Percentiles rank a stretch among this genome's conserved stretches.
phyloP scores from a whole-genome alignment of 169 alveolate genomes.

The Plasmodium reichenowi region DNA sequence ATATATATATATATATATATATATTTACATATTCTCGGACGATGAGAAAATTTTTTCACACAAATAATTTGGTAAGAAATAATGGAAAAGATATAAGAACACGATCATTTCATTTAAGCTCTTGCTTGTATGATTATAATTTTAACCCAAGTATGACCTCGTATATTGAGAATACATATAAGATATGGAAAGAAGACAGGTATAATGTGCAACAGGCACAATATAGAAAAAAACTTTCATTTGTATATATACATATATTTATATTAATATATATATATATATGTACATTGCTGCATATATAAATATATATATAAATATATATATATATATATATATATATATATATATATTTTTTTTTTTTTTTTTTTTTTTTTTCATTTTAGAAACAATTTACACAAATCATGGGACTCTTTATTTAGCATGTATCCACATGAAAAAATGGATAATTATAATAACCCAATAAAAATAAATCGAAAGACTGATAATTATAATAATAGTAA shows the following conservation, averaged over 20 bases:
- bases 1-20: neutral
- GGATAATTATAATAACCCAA: neutral
- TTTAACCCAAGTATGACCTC: conserved; percentile 68
- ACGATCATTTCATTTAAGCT: conserved; percentile 26
- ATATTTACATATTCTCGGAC: neutral
- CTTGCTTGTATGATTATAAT: conserved; percentile 3
- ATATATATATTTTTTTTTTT: neutral
- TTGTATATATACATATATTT: too few relatives aligned
- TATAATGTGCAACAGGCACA: neutral
- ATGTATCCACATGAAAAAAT: neutral
- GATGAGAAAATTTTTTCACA: conserved; percentile 25
- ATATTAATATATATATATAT: neutral
- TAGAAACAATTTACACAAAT: conserved; percentile 36
- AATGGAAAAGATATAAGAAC: conserved; percentile 22
- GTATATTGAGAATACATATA: conserved; percentile 34
- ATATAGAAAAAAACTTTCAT: neutral
- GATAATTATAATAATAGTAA: neutral
- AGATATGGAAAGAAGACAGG: conserved; percentile 54
- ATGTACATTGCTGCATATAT: neutral
- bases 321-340: neutral
- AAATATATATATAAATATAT: neutral
- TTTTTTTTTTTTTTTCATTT: neutral
- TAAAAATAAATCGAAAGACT: neutral
- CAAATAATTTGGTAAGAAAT: conserved; percentile 18
- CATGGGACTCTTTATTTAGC: conserved; percentile 54